Evolutionary conservation across 169 alveolate species (phyloP).

Genomic region (Neospora caninum): DNA sequence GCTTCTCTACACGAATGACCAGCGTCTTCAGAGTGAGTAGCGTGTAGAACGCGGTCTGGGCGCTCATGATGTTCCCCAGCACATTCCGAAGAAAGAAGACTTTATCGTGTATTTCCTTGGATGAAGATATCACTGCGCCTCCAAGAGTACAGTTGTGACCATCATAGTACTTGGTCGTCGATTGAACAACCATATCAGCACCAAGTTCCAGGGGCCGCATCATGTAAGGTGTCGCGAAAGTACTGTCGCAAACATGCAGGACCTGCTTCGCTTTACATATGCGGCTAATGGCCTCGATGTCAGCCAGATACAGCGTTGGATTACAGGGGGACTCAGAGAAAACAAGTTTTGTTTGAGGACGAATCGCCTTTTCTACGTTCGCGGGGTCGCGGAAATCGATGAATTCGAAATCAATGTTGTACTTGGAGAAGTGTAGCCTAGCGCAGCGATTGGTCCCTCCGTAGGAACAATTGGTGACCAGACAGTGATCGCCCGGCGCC

Average conservation of each 20-base stretch:
- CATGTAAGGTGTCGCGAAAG: slow-evolving; percentile 80
- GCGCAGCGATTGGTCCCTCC: slow-evolving; percentile 78
- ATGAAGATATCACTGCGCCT: slow-evolving; percentile 74
- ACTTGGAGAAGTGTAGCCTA: slow-evolving; percentile 58
- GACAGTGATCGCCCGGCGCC: slow-evolving; percentile 67
- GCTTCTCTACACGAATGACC: slow-evolving; percentile 71
- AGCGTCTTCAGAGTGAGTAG: slow-evolving; percentile 72
- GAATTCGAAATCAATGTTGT: slow-evolving; percentile 71
- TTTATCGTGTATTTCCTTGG: slow-evolving; percentile 55
- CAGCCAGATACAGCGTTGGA: slow-evolving; percentile 75
- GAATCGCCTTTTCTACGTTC: slow-evolving; percentile 72
- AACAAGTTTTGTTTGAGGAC: slow-evolving; percentile 73
- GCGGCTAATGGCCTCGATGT: slow-evolving; percentile 69
- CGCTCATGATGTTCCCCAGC: slow-evolving; percentile 79
- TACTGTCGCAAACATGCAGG: slow-evolving; percentile 72
- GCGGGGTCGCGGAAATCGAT: slow-evolving; percentile 75
- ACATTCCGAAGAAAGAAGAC: slow-evolving; percentile 72
- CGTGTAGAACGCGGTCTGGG: slow-evolving; percentile 73
- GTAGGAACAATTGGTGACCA: slow-evolving; percentile 75
- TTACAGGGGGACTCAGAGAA: slow-evolving; percentile 79
- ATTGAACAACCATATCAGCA: slow-evolving; percentile 70
- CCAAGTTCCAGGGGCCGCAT: slow-evolving; percentile 76
- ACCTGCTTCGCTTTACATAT: not conserved
- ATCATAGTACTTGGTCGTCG: slow-evolving; percentile 79
- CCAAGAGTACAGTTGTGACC: slow-evolving; percentile 79